Base-by-base conservation (phyloP, 2,329 filamentous ascomycete species). In the Erysiphe pulchra region DNA sequence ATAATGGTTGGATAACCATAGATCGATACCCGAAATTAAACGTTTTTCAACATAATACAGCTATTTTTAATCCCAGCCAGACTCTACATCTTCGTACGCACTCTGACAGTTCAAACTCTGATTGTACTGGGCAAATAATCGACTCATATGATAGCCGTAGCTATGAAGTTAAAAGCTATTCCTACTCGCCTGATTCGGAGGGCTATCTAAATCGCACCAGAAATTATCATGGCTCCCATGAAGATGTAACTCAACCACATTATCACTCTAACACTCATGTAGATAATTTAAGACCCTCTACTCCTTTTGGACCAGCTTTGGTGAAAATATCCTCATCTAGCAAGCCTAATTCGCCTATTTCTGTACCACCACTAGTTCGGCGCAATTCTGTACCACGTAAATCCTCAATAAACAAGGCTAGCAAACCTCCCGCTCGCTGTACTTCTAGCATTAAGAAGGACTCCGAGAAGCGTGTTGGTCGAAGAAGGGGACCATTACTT, bases 391-490 rank as follows among this genome's bases (percentile, higher is more conserved):
- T 68, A 10, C 75, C 76, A 52, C 83, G 81, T 65, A 90, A 59
- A 47, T 59, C 57, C 42, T 56, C 57, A n/a, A 52, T 56, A 4
- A 69, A 78, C 52, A 93, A 93, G 67, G 72, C 78, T 1, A 75
- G 81, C 34, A 92, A 93, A 64, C 73, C 81, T 10, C 81, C 87
- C 55, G 78, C 85, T 54, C 82, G 82, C 62, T 84, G 84, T 62
- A 69, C 59, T 66, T 51, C 81, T 69, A 49, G 73, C 71, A 49
- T 77, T 75, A 55, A 92, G 87, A 67, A 85, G 80, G 63, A 92
- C 53, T 70, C 70, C 36, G 87, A 94, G 70, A 95, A 94, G 72
- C 86, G 86, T 62, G 81, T 94, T 49, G 87, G 87, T 43, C 77
- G 84, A 57, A 75, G 87, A 63, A 82, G 82, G 61, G 87, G 87